These are phyloP conservation scores for Haplosporangium sp. DNA, from an alignment of 371 early-diverging fungal genomes.

Conservation along the genomic window DNA sequence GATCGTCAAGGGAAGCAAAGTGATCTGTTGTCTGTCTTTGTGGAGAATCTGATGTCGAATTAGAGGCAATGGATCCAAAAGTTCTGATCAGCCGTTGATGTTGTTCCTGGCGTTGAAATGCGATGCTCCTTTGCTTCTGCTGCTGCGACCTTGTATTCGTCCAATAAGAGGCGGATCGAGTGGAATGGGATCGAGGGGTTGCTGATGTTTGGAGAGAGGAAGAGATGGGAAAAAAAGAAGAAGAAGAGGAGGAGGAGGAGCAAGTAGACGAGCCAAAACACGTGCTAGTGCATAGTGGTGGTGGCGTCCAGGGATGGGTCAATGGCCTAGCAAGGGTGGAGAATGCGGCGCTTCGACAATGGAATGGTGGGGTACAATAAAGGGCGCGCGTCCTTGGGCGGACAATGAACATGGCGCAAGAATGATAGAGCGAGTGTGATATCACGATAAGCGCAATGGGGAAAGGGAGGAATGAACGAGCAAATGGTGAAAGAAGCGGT, in stretches of 20 bases:
- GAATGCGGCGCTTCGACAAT: too few relatives aligned
- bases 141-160: too few relatives aligned
- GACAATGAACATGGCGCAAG: conserved; percentile 56
- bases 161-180: neutral
- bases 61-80: conserved; percentile 17
- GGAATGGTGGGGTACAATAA: conserved; percentile 6
- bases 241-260: conserved; percentile 7
- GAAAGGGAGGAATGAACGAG: too few relatives aligned
- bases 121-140: too few relatives aligned
- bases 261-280: conserved; percentile 16
- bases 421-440: too few relatives aligned
- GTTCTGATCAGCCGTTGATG: conserved; percentile 18
- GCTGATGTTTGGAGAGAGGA: conserved; percentile 4
- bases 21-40: conserved; percentile 4
- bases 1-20: conserved; percentile 15
- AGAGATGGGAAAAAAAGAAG: conserved; percentile 8
- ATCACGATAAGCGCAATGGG: too few relatives aligned
- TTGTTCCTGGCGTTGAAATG: neutral
- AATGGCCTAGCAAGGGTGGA: too few relatives aligned
- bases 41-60: neutral
- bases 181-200: conserved; percentile 2
- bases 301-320: neutral
- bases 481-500: too few relatives aligned
- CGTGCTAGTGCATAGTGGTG: conserved; percentile 29
- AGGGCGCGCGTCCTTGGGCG: conserved; percentile 36